Base-by-base conservation (phyloP, 2,329 filamentous ascomycete species). In the Endothia cerciana region DNA sequence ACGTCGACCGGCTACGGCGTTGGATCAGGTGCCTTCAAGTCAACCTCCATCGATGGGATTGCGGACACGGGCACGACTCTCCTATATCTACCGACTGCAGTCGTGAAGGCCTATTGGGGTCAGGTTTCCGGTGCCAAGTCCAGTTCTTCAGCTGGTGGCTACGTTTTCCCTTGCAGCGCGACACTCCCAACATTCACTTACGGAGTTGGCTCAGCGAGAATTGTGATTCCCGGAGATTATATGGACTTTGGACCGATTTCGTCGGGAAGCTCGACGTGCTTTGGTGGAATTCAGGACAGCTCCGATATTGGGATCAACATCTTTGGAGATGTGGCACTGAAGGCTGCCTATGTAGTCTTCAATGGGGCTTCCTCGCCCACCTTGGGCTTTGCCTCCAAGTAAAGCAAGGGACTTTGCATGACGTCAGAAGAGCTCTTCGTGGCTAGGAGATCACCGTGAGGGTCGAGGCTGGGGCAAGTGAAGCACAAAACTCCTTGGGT, bases 61-160 rank as follows among this genome's bases (percentile, higher is more conserved):
- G 82, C 82, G 25, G 85, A 87, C 73, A 87, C 85, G 1, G 85
- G 85, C 53, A 86, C 85, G 2, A 84, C 85, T 17, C 77, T 87
- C 56, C 80, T 86, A 72, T 75, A 85, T 62, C 76, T 84, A 60
- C 77, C 80, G 67, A 72, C 77, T 58, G 71, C 78, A 28, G 76
- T 86, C 45, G 81, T 82, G 28, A 69, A 74, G 25, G 79, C 76
- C 3, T 87, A 86, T 75, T 87, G 85, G 72, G 70, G 67, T 22
- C 70, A 81, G 69, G 81, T 87, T 8, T 58, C 74, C 78, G 80
- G 17, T 79, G 84, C 0, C 63, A 77, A 49, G 72, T 75, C 60
- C 74, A 75, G 62, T 53, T 51, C 51, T 59, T 36, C 58, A 8
- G 55, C 41, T 30, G 69, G 68, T 8, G 69, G 69, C 36, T 70